Conservation (phyloP, 139 green algal species). For the Nannochloris sp. region DNA sequence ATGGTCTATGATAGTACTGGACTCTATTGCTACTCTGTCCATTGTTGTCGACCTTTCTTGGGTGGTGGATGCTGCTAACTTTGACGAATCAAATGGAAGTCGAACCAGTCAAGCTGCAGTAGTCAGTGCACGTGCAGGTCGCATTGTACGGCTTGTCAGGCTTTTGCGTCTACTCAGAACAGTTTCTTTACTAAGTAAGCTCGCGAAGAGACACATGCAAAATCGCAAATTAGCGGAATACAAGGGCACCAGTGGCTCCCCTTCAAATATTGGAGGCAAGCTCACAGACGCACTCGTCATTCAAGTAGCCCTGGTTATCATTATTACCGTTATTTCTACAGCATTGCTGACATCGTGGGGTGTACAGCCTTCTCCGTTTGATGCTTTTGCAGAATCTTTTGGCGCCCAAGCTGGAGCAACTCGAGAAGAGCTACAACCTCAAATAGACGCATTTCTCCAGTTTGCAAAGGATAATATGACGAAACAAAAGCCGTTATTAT, state of each 20-base stretch:
- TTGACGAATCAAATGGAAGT: not conserved
- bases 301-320: slow-evolving; percentile 8
- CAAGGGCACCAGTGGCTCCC: not conserved
- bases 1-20: not conserved
- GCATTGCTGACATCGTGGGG: slow-evolving; percentile 3
- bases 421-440: slow-evolving; percentile 8
- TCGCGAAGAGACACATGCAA: not conserved
- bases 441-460: not conserved
- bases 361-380: not conserved
- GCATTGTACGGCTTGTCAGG: not conserved
- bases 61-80: not conserved
- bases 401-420: not conserved
- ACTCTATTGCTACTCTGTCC: not conserved
- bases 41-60: slow-evolving; percentile 1
- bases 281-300: not conserved
- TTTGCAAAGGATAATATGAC: not conserved
- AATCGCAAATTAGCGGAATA: not conserved
- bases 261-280: not conserved
- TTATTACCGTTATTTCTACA: slow-evolving; percentile 7
- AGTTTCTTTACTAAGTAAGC: not conserved
- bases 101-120: not conserved
- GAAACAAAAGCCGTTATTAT: slow-evolving; percentile 12
- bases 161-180: not conserved
- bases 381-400: not conserved
- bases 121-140: not conserved